Conservation (phyloP, 2,329 filamentous ascomycete species). For the Neofusicoccum parvum region DNA sequence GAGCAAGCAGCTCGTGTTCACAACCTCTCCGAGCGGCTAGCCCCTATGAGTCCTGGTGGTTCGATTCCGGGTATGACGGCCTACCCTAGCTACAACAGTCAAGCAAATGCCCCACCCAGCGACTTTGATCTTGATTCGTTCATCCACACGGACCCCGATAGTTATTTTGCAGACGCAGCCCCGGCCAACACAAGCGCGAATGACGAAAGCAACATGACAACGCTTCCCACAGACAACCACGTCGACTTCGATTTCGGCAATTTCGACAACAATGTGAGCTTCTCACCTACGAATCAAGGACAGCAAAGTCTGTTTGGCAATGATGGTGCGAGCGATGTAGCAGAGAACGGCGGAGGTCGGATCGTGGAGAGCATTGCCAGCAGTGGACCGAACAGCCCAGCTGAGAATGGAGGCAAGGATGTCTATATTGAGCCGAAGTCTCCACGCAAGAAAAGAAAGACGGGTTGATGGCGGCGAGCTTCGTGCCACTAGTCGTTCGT, state of each 20-base stretch:
- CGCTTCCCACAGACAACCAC: slow-evolving; percentile 26
- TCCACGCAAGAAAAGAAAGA: slow-evolving; percentile 20
- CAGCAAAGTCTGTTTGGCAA: slow-evolving; percentile 7
- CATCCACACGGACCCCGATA: slow-evolving; percentile 49
- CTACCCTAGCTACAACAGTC: background rate
- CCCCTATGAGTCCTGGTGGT: slow-evolving; percentile 78
- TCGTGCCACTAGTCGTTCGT: background rate
- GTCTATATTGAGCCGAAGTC: background rate
- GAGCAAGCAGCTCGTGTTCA: slow-evolving; percentile 78
- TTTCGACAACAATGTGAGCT: slow-evolving; percentile 24
- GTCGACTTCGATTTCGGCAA: slow-evolving; percentile 24
- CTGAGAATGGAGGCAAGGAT: background rate
- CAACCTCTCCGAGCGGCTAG: slow-evolving; percentile 71
- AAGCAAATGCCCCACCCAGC: slow-evolving; percentile 20
- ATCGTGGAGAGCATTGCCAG: slow-evolving; percentile 38
- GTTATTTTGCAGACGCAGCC: slow-evolving; percentile 50
- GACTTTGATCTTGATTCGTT: slow-evolving; percentile 51
- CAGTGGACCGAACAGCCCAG: slow-evolving; percentile 32
- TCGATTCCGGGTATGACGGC: slow-evolving; percentile 51
- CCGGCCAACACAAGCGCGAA: background rate
- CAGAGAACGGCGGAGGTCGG: slow-evolving; percentile 26
- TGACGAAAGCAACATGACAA: slow-evolving; percentile 28
- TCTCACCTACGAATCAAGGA: slow-evolving; percentile 9
- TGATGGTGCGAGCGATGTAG: slow-evolving; percentile 3
- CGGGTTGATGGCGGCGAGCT: background rate